Evolutionary conservation across 2,329 filamentous ascomycete genomes (phyloP), one percentile per base, ranked within the genome.

Genomic region (Fusarium pseudograminearum): DNA sequence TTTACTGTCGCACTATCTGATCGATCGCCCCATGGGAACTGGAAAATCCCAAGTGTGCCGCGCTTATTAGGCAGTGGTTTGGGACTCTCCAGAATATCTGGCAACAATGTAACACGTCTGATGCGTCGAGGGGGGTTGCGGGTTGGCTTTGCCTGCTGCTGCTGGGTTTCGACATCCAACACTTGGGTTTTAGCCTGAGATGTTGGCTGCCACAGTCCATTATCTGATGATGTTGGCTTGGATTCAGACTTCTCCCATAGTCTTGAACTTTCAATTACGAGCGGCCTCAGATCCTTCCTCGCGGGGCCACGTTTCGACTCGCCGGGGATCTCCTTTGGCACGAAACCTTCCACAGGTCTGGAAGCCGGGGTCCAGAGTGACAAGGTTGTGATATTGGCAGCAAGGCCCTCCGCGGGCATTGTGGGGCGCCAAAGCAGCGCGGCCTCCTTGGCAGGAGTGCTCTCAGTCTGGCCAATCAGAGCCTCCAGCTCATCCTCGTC

Each of bases 11-110:
- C 84, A 55, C 82, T 83, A 76, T 90, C 87, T 22, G 88, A 90
- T 71, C 79, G 85, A 78, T 90, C 88, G 16, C 89, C 89, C 87
- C 87, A 90, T 4, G 89, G 87, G 69, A 90, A 90, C 71, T 89
- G 86, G 79, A 89, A 91, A 71, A 90, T 86, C 7, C 88, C 89
- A 20, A 90, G 81, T 14, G 87, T 89, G 15, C 83, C 87, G 42
- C 84, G 82, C 77, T 86, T 87, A 74, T 89, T 81, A 7, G 84
- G 84, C 7, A 90, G 79, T 36, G 87, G 88, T 73, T 86, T 79
- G 6, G 89, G 89, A 67, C 83, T 89, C 75, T 90, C 89, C 34
- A 89, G 74, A 63, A 90, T 90, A 74, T 90, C 89, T 16, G 89
- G 87, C 7, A 91, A 82, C 46, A 84, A 75, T 10, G 87, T 89